Evolutionary conservation across 345 rosid genomes (phyloP).

Genomic region (Citrus trifoliata): DNA sequence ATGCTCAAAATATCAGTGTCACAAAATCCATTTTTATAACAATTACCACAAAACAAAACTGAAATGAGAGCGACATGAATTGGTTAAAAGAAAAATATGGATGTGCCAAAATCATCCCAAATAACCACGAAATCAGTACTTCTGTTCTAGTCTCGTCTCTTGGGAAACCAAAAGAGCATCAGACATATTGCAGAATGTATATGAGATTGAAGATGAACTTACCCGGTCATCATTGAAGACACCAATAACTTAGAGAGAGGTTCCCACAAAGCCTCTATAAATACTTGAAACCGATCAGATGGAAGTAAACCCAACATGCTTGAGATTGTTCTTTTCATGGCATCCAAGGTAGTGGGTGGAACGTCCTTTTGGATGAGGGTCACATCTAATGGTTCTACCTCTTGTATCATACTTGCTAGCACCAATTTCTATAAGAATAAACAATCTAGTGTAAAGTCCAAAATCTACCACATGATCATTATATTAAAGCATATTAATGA

Average conservation of each 20-base stretch:
- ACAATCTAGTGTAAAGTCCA: constrained; percentile 4
- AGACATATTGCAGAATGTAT: background rate
- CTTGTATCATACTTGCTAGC: constrained; percentile 68
- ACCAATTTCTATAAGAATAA: constrained; percentile 51
- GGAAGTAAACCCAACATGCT: constrained; percentile 99
- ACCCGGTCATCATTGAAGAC: constrained; percentile 99
- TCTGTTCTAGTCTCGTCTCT: too few relatives aligned
- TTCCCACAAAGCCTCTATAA: constrained; percentile 89
- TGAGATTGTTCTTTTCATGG: constrained; percentile 94
- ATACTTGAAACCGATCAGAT: constrained; percentile 85
- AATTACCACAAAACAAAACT: background rate
- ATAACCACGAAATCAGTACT: background rate
- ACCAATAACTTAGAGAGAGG: constrained; percentile 83
- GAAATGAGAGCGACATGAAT: background rate
- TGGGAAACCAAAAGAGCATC: too few relatives aligned
- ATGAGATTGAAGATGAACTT: constrained; percentile 23
- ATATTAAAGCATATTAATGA: background rate
- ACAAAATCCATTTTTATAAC: background rate
- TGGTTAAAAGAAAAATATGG: background rate
- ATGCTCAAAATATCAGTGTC: background rate
- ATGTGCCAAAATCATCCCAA: constrained; percentile 3
- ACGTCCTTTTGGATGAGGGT: constrained; percentile 88
- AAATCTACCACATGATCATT: background rate
- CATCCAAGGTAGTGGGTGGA: constrained; percentile 79
- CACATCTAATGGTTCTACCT: constrained; percentile 91